These are phyloP conservation scores for Pseudonitzschia delicatissima DNA, from an alignment of 108 stramenopile species.

Conservation along the genomic window DNA sequence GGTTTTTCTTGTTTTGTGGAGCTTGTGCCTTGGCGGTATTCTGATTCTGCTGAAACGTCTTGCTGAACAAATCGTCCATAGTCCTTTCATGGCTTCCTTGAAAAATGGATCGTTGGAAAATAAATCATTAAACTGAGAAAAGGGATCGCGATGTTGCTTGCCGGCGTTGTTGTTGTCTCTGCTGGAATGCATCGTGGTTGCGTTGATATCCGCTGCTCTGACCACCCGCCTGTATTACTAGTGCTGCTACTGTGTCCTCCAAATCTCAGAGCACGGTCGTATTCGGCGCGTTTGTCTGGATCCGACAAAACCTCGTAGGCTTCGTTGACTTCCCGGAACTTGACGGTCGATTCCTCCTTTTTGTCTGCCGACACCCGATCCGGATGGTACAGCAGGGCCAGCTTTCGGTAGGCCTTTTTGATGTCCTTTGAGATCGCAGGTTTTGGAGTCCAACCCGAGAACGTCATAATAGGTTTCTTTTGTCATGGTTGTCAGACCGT, in stretches of 20 bases:
- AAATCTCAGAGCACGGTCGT: constrained; percentile 41
- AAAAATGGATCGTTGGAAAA: constrained; percentile 79
- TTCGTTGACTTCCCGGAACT: constrained; percentile 49
- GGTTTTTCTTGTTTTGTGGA: background rate
- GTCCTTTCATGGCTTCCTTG: constrained; percentile 53
- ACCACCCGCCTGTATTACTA: no score
- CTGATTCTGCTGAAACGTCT: constrained; percentile 31
- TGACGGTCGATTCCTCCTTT: constrained; percentile 33
- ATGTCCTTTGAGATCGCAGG: constrained; percentile 27
- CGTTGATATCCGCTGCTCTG: background rate
- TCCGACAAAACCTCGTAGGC: constrained; percentile 59
- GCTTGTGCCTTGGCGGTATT: background rate
- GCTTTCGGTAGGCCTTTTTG: constrained; percentile 55
- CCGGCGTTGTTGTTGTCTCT: background rate
- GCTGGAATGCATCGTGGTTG: background rate
- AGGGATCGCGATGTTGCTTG: constrained; percentile 44
- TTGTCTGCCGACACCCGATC: constrained; percentile 52
- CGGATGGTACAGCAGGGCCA: constrained; percentile 69
- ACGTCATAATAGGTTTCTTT: constrained; percentile 1
- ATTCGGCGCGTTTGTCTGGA: constrained; percentile 35
- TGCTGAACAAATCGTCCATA: constrained; percentile 63
- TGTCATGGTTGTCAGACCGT: background rate
- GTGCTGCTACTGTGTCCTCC: background rate
- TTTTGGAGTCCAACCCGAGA: constrained; percentile 4
- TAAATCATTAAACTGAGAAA: constrained; percentile 61